Evolutionary conservation across 148 eudicot species (phyloP), one percentile per base, ranked within the genome.

Genomic region (Hydrangea macrophylla): DNA sequence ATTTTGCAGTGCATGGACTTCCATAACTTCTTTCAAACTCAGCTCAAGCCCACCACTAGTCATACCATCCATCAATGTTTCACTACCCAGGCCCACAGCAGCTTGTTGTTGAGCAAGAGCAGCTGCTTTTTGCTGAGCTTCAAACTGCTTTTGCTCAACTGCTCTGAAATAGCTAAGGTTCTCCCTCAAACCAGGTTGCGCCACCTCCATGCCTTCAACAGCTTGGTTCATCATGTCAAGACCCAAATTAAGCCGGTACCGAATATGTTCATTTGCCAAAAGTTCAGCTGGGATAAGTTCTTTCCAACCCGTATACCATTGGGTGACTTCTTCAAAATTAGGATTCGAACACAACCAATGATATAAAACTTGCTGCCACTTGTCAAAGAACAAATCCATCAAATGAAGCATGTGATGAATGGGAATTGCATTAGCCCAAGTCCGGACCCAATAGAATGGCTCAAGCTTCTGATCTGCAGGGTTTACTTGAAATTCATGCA

Each of bases 321-420:
- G 68, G 7, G 64, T 72, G 11, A 90, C 94, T 77, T 92, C 92
- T 62, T 83, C 89, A 71, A 88, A 90, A 73, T 88, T 79, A 4
- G 94, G 96, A 56, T 62, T 80, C n/a, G 87, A 70, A 32, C 86
- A 75, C 40, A 92, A 75, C 98, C 96, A 90, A 10, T 78, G 92
- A 71, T 88, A 83, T 72, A 92, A 68, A 62, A 81, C 94, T 61
- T 81, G 88, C 48, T 82, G 88, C 96, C 96, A 90, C 75, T 90
- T 90, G 79, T 78, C 81, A 74, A 92, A 92, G 78, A 92, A 92
- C 62, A 88, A 31, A 57, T 92, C 98, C 78, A 92, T 74, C 27
- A 92, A 72, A 51, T 28, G 82, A 56, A 88, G 79, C 96, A 88
- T 90, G 71, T 90, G 96, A 56, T 83, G 88, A 33, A 78, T 81